Evolutionary conservation across 306 rosid genomes (phyloP), one percentile per base, ranked within the genome.

Genomic region (Pachyrhizus erosus): DNA sequence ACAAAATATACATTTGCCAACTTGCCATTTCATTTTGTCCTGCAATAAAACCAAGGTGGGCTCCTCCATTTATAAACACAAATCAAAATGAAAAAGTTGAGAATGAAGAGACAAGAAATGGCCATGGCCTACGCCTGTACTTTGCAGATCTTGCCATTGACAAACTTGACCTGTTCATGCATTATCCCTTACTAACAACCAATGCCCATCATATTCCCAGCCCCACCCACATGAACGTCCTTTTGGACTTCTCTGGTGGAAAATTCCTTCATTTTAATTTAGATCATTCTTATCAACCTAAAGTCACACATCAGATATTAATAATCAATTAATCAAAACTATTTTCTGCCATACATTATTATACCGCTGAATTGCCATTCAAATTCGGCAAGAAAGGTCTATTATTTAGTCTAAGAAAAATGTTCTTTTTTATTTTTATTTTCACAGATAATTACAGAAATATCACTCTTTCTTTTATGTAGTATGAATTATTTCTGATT

Each of bases 111-210:
- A 31, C 23, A 45, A 77, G 14, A 13, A 24, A 1, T 31, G 26
- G 43, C 29, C 29, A 11, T 48, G 67, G n/a, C 67, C 67, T 60
- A 60, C 39, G 34, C n/a, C 43, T 76, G 81, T 77, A 64, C 73
- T 46, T 62, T 62, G 62, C 14, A 7, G 27, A 45, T 29, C 62
- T 2, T 34, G 11, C 75, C 23, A 70, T n/a, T 9, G 23, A 42
- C 60, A 42, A 42, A 11, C 31, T 61, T 76, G 20, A 62, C 42
- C 67, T 27, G n/a, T 14, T 60, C n/a, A 60, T 58, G 17, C 66
- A 58, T 9, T 57, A 57, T 57, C 29, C 7, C 3, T 2, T 18
- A 4, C 61, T 20, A 18, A 54, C 61, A 57, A 57, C 64, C 15
- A 21, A 9, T 1, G 1, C 31, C 21, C 13, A 57, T 58, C 65